Conservation (phyloP, 2,329 filamentous ascomycete species). For the Fusarium pseudograminearum region DNA sequence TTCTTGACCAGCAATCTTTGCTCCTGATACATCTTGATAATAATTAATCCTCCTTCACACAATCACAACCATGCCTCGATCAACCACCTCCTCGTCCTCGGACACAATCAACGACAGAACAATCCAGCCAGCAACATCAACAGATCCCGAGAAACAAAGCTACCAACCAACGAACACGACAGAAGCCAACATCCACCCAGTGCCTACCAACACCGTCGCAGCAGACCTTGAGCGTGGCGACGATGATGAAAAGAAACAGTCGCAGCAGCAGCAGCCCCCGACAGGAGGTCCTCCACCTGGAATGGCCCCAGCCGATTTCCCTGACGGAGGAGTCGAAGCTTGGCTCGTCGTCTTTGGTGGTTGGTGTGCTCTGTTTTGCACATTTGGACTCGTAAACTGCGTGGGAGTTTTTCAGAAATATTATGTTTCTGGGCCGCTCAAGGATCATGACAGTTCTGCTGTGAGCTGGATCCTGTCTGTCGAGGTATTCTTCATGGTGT, state of each 20-base stretch:
- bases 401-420: conserved; percentile 70
- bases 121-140: conserved; percentile 9
- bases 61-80: conserved; percentile 38
- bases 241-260: conserved; percentile 23
- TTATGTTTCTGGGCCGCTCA: conserved; percentile 64
- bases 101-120: conserved; percentile 44
- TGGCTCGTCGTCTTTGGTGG: conserved; percentile 68
- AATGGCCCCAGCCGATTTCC: conserved; percentile 64
- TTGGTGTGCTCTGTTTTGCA: conserved; percentile 59
- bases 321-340: conserved; percentile 68
- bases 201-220: conserved; percentile 48
- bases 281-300: conserved; percentile 48
- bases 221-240: conserved; percentile 46
- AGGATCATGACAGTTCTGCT: conserved; percentile 61
- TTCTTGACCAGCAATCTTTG: background rate
- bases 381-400: conserved; percentile 59
- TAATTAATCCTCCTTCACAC: background rate
- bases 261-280: conserved; percentile 27
- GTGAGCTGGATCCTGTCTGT: conserved; percentile 71
- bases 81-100: conserved; percentile 45
- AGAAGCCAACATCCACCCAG: conserved; percentile 38
- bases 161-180: conserved; percentile 25
- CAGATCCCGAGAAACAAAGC: conserved; percentile 27
- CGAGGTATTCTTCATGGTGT: conserved; percentile 62
- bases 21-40: background rate